These are phyloP conservation scores for Colletotrichum lini DNA, from an alignment of 2,329 filamentous ascomycete genomes.

Conservation along the genomic window DNA sequence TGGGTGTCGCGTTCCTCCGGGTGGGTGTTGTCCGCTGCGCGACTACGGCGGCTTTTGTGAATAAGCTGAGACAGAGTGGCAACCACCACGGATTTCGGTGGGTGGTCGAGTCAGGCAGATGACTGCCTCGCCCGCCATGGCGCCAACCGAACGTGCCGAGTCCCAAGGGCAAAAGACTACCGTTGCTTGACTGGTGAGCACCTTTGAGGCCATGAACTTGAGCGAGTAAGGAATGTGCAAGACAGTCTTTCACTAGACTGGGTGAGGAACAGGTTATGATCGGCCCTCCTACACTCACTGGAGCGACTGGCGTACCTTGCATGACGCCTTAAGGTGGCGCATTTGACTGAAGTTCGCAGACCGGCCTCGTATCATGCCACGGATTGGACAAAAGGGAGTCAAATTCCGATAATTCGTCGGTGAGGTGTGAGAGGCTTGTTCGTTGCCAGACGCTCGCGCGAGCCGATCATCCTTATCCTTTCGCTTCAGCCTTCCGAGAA, in stretches of 20 bases:
- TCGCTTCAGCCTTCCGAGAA: conserved; percentile 10
- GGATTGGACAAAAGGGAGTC: conserved; percentile 13
- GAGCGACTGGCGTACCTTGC: conserved; percentile 44
- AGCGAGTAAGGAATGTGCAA: conserved; percentile 30
- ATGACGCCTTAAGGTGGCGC: conserved; percentile 45
- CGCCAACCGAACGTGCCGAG: conserved; percentile 36
- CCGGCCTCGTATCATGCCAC: conserved; percentile 18
- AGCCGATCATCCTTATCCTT: neutral
- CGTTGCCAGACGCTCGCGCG: neutral
- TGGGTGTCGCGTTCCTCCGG: conserved; percentile 35
- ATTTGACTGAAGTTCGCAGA: conserved; percentile 32
- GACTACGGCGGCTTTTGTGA: conserved; percentile 40
- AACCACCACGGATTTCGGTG: conserved; percentile 37
- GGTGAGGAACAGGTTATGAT: conserved; percentile 32
- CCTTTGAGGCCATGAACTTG: conserved; percentile 17
- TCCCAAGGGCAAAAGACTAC: conserved; percentile 9
- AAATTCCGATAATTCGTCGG: neutral
- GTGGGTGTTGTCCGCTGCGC: conserved; percentile 38
- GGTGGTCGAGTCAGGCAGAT: conserved; percentile 36
- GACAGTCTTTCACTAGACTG: conserved; percentile 30
- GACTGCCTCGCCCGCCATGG: conserved; percentile 34
- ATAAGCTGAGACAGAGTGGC: conserved; percentile 41
- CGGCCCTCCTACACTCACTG: conserved; percentile 22
- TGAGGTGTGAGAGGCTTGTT: conserved; percentile 8
- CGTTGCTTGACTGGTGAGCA: conserved; percentile 11